Percentiles rank a stretch among this genome's conserved stretches.
Evolutionary conservation across 1,284 basidiomycete species (phyloP).

Genomic region (Athelia sp.): DNA sequence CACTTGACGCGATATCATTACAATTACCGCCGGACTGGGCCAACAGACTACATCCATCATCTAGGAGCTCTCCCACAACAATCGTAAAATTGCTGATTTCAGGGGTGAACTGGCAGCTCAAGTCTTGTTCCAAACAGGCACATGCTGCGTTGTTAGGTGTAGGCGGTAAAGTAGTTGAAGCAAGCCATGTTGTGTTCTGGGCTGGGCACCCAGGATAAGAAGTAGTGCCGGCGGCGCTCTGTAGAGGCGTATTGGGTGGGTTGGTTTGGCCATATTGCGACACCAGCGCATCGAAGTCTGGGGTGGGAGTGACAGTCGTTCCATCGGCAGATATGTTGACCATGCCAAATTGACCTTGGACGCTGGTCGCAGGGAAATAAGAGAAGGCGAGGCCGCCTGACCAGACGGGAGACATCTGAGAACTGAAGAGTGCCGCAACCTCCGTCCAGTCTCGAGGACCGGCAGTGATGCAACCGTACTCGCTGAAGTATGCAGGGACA

Average conservation of each 20-base stretch:
- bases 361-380: constrained; percentile 72
- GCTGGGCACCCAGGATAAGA: constrained; percentile 65
- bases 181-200: constrained; percentile 54
- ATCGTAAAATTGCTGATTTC: constrained; percentile 57
- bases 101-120: constrained; percentile 72
- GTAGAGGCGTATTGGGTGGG: constrained; percentile 60
- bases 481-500: constrained; percentile 85
- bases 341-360: constrained; percentile 77
- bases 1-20: constrained; percentile 67
- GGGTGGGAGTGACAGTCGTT: constrained; percentile 52
- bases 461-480: constrained; percentile 75
- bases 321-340: constrained; percentile 66
- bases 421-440: constrained; percentile 66
- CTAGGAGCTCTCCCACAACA: constrained; percentile 65
- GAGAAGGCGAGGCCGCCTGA: constrained; percentile 89
- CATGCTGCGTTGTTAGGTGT: constrained; percentile 83
- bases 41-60: constrained; percentile 69
- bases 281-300: constrained; percentile 69
- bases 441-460: constrained; percentile 79
- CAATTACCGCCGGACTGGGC: constrained; percentile 60
- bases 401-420: constrained; percentile 74
- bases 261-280: constrained; percentile 56
- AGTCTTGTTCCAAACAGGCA: constrained; percentile 61
- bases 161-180: constrained; percentile 69
- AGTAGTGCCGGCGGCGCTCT: constrained; percentile 46